Base-by-base conservation (phyloP, 2,329 filamentous ascomycete genomes). In the Decorospora gaudefroyi region DNA sequence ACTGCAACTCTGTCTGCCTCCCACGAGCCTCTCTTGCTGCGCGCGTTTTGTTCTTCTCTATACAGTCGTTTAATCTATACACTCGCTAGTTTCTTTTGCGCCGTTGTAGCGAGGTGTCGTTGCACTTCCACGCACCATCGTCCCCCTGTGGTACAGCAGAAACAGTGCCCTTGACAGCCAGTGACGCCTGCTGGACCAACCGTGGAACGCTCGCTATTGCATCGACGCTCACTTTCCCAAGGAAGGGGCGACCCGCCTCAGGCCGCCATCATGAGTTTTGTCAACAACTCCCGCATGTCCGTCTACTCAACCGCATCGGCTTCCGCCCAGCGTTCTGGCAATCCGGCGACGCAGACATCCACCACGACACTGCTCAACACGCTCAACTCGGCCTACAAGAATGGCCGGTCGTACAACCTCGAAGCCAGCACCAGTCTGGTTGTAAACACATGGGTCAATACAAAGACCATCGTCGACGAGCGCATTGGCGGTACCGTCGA, bases 361-460 rank as follows among this genome's bases (percentile, higher is more conserved):
- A 95, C 92, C 2, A 96, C 91, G 1, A 95, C 90, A 0, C 81
- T 97, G 32, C 81, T 99, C 42, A 97, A 97, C 73, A 83, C 89
- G 42, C 80, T 96, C 31, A 93, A 99, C 74, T 90, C 89, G 59
- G 86, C 88, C 64, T 97, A 95, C 71, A 81, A 88, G 33, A 84
- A 87, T 3, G 85, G 84, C 19, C 84, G 90, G 63, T 83, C 92
- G n/a, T 93, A 95, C 69, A 79, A 80, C 51, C 81, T 99, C 31
- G 93, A 99, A 71, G 85, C 90, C 33, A 90, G 89, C 57, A 93
- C 91, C 23, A 96, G 90, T 68, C 71, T 97, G 26, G 91, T 93
- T 0, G 90, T 97, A 55, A 97, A 97, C 74, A 96, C 90, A 44
- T 96, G 91, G 91, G 80, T 93, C 39, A 95, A 89, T 3, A 88